phyloP scores from a whole-genome alignment of 2,329 filamentous ascomycete species.

The Fusarium goolgardi region DNA sequence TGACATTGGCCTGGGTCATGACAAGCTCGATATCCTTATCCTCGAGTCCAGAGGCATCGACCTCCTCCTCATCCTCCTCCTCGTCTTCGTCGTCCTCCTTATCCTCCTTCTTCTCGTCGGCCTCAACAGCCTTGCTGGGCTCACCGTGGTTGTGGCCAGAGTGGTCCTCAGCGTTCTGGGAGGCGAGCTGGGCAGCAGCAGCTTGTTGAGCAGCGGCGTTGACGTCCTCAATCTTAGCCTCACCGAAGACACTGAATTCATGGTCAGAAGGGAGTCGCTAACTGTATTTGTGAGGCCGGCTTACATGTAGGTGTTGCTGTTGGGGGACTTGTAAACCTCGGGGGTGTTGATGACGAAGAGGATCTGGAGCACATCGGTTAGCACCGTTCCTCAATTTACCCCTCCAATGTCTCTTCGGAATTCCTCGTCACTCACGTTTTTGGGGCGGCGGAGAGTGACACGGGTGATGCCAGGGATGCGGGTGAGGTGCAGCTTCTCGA shows the following conservation, averaged over 20 bases:
- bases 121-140: constrained; percentile 70
- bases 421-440: constrained; percentile 83
- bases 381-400: constrained; percentile 32
- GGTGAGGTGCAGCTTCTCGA: constrained; percentile 97
- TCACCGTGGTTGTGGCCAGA: constrained; percentile 79
- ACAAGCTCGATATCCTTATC: constrained; percentile 99
- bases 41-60: constrained; percentile 93
- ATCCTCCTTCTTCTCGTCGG: constrained; percentile 77
- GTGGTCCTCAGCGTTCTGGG: constrained; percentile 72
- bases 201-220: constrained; percentile 98
- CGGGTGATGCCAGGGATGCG: constrained; percentile 97
- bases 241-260: constrained; percentile 89
- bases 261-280: constrained; percentile 2
- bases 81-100: constrained; percentile 85
- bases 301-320: constrained; percentile 99
- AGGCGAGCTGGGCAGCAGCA: constrained; percentile 93
- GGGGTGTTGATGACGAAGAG: constrained; percentile 99
- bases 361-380: constrained; percentile 69
- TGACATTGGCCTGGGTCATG: constrained; percentile 97
- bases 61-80: constrained; percentile 93
- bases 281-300: constrained; percentile 51
- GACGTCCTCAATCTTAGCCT: constrained; percentile 99
- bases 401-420: constrained; percentile 6
- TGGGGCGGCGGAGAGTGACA: constrained; percentile 96
- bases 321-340: constrained; percentile 99